Evolutionary conservation across 495 filamentous ascomycete genomes (phyloP).

Genomic region (Xylaria cubensis): DNA sequence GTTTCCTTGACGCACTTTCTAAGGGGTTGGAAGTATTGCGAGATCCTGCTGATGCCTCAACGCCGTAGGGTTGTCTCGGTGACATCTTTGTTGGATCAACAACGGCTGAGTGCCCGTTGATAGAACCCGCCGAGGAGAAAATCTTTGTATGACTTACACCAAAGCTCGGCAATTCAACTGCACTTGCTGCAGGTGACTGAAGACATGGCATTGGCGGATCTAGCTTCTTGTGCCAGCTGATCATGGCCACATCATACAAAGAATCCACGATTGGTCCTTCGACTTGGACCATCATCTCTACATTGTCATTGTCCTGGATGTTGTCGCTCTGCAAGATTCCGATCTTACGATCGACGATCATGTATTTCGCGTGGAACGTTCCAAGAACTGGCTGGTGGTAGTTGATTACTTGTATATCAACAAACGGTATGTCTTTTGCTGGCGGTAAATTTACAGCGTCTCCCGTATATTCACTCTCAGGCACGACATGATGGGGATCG

Average conservation of each 20-base stretch:
- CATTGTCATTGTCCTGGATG: slow-evolving; percentile 77
- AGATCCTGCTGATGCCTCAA: slow-evolving; percentile 18
- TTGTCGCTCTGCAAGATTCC: slow-evolving; percentile 77
- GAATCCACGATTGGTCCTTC: slow-evolving; percentile 80
- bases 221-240: slow-evolving; percentile 72
- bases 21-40: not conserved
- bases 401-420: slow-evolving; percentile 77
- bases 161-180: slow-evolving; percentile 23
- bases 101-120: slow-evolving; percentile 37
- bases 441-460: slow-evolving; percentile 65
- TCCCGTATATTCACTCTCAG: slow-evolving; percentile 62
- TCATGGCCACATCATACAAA: slow-evolving; percentile 73
- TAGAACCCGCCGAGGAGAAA: slow-evolving; percentile 35
- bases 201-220: slow-evolving; percentile 67
- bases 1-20: not conserved
- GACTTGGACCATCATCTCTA: slow-evolving; percentile 81
- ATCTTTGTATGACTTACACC: slow-evolving; percentile 34
- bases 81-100: slow-evolving; percentile 38
- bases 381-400: slow-evolving; percentile 75
- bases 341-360: slow-evolving; percentile 73
- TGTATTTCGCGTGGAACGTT: slow-evolving; percentile 80
- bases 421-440: slow-evolving; percentile 68
- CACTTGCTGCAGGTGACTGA: slow-evolving; percentile 54
- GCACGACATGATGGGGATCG: slow-evolving; percentile 67
- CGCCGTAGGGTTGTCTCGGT: slow-evolving; percentile 28